Evolutionary conservation across 164 flowering plant species (phyloP).

Genomic region (Echeveria elegans): DNA sequence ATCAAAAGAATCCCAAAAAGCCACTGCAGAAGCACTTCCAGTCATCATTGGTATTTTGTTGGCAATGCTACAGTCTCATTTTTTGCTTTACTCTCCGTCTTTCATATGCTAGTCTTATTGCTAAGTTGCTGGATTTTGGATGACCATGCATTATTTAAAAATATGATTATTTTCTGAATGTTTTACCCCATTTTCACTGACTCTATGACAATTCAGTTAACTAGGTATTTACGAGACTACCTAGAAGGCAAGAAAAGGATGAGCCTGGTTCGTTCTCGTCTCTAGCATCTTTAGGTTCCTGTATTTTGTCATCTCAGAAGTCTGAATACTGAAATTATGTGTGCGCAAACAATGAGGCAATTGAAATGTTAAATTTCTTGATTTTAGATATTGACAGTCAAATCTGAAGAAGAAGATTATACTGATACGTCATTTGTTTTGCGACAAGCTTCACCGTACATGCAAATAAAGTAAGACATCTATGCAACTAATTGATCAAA

Average conservation of each 20-base stretch:
- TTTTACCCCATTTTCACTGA: background rate
- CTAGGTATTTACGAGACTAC: slow-evolving; percentile 74
- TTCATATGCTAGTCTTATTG: background rate
- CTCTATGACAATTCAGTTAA: slow-evolving; percentile 38
- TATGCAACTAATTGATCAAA: background rate
- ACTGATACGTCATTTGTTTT: slow-evolving; percentile 62
- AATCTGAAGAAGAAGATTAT: slow-evolving; percentile 65
- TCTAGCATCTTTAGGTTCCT: background rate
- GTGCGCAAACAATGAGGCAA: background rate
- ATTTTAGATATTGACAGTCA: slow-evolving; percentile 75
- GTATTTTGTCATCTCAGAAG: background rate
- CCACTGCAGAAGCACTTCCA: slow-evolving; percentile 79
- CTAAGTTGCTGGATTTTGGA: background rate
- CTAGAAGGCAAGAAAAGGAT: slow-evolving; percentile 87
- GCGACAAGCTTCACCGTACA: slow-evolving; percentile 79
- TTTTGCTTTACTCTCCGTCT: background rate
- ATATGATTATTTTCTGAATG: background rate
- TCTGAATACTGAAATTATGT: background rate
- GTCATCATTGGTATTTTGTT: slow-evolving; percentile 53
- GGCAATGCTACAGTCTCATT: background rate
- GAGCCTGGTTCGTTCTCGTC: slow-evolving; percentile 51
- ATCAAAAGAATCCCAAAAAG: slow-evolving; percentile 77
- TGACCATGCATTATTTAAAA: too few relatives aligned
- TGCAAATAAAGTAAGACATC: slow-evolving; percentile 57
- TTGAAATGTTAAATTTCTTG: background rate